A percentile compares a stretch with the other conserved stretches of the same genome.
Conservation (phyloP, 2,329 filamentous ascomycete genomes). For the Monilinia aucupariae region DNA sequence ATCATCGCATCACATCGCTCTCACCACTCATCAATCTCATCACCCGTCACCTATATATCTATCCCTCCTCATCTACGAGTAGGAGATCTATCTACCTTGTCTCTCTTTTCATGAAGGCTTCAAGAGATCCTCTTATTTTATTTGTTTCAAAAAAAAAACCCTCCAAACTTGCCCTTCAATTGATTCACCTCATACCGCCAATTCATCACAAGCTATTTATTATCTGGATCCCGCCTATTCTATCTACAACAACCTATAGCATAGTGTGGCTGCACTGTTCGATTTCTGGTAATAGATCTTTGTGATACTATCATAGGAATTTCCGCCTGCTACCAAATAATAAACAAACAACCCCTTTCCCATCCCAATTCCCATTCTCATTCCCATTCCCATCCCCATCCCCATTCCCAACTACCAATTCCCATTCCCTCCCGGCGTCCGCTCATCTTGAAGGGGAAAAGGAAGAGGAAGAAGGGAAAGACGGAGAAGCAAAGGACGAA, state of each 20-base stretch:
- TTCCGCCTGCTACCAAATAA: neutral
- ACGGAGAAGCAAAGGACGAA: too few species aligned
- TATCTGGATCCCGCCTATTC: conserved; percentile 3
- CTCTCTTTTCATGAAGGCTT: too few species aligned
- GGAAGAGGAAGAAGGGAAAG: too few species aligned
- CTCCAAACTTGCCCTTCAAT: neutral
- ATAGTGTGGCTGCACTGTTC: conserved; percentile 8
- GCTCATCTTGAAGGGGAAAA: too few species aligned
- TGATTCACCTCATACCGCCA: neutral
- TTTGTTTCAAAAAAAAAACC: neutral
- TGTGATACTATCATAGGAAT: neutral
- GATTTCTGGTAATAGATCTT: neutral
- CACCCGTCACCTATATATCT: neutral
- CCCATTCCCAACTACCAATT: too few species aligned
- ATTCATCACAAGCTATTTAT: neutral
- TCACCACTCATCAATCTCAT: too few species aligned
- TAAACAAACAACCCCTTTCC: neutral
- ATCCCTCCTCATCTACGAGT: neutral
- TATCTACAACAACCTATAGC: neutral
- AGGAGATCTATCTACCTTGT: neutral
- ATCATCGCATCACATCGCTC: too few species aligned
- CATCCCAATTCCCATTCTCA: neutral
- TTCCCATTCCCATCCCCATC: too few species aligned
- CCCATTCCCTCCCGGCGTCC: too few species aligned
- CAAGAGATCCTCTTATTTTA: too few species aligned